phyloP scores from a whole-genome alignment of 2,329 filamentous ascomycete species.

The Emergomyces pasteurianus region DNA sequence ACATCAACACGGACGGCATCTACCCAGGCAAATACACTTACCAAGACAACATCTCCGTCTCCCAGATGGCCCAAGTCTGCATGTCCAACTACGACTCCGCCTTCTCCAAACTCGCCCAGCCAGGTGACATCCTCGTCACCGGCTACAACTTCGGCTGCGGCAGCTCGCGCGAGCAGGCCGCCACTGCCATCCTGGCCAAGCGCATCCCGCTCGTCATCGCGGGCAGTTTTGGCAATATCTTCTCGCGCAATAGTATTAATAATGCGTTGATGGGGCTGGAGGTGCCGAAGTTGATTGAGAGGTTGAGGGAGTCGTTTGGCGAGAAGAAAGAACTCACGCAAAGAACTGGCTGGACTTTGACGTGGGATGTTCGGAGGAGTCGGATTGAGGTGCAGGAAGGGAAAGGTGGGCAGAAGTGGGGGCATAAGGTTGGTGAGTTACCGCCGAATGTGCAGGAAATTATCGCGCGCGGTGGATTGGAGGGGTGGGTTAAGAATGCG shows the following conservation, averaged over 20 bases:
- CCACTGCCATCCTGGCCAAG: slow-evolving; percentile 73
- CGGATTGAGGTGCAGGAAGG: slow-evolving; percentile 61
- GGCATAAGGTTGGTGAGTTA: slow-evolving; percentile 68
- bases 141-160: too few relatives aligned
- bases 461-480: slow-evolving; percentile 63
- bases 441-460: slow-evolving; percentile 81
- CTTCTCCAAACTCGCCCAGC: slow-evolving; percentile 52
- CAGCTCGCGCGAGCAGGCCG: slow-evolving; percentile 86
- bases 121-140: slow-evolving; percentile 77
- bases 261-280: slow-evolving; percentile 29
- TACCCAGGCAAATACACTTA: slow-evolving; percentile 91
- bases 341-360: slow-evolving; percentile 70
- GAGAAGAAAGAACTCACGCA: slow-evolving; percentile 50
- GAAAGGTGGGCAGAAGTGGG: slow-evolving; percentile 53
- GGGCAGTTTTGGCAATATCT: slow-evolving; percentile 76
- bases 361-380: slow-evolving; percentile 67
- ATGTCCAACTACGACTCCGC: slow-evolving; percentile 86
- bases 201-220: slow-evolving; percentile 68
- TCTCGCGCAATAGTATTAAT: slow-evolving; percentile 47
- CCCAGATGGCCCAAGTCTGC: slow-evolving; percentile 76
- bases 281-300: slow-evolving; percentile 23
- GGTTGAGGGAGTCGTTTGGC: slow-evolving; percentile 26
- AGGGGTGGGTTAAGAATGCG: slow-evolving; percentile 69
- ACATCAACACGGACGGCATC: slow-evolving; percentile 85
- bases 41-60: slow-evolving; percentile 64